A percentile compares a stretch with the other conserved stretches of the same genome.
phyloP scores from a whole-genome alignment of 805 yeast species.

The Wickerhamiella australiensis region DNA sequence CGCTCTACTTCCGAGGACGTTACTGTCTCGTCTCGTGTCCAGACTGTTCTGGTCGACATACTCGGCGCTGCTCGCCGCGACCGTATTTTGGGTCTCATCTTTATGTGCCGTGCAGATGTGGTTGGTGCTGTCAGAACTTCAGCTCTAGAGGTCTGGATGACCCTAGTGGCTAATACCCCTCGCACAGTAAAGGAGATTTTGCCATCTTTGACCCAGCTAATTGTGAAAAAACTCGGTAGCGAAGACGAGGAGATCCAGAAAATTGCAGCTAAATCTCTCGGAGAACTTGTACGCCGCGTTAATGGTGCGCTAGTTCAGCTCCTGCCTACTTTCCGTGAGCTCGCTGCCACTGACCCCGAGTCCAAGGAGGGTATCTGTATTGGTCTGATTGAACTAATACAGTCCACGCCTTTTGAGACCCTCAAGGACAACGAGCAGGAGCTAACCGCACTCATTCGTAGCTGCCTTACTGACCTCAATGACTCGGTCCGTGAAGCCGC shows the following conservation, averaged over 20 bases:
- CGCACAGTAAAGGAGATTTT: conserved; percentile 84
- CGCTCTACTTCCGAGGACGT: conserved; percentile 8
- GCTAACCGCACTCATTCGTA: conserved; percentile 63
- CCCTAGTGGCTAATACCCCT: conserved; percentile 91
- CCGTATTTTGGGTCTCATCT: conserved; percentile 69
- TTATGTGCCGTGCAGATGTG: conserved; percentile 87
- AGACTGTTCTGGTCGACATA: conserved; percentile 40
- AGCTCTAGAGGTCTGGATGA: conserved; percentile 92
- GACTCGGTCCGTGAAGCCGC: conserved; percentile 78
- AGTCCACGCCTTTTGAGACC: conserved; percentile 45
- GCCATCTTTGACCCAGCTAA: conserved; percentile 66
- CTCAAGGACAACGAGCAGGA: conserved; percentile 52
- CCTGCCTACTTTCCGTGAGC: conserved; percentile 68
- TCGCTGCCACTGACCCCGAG: conserved; percentile 51
- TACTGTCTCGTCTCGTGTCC: background rate
- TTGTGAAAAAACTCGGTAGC: conserved; percentile 76
- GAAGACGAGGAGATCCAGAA: conserved; percentile 63
- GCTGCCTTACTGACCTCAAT: conserved; percentile 64
- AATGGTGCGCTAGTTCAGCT: conserved; percentile 71
- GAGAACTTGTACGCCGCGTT: conserved; percentile 88
- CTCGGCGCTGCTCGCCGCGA: conserved; percentile 86
- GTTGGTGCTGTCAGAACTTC: conserved; percentile 79
- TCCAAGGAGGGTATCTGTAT: conserved; percentile 94
- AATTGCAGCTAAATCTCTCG: conserved; percentile 86
- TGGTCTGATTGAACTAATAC: conserved; percentile 76